Evolutionary conservation across 768 basidiomycete species (phyloP).

Genomic region (Neoboletus brunneissimus): DNA sequence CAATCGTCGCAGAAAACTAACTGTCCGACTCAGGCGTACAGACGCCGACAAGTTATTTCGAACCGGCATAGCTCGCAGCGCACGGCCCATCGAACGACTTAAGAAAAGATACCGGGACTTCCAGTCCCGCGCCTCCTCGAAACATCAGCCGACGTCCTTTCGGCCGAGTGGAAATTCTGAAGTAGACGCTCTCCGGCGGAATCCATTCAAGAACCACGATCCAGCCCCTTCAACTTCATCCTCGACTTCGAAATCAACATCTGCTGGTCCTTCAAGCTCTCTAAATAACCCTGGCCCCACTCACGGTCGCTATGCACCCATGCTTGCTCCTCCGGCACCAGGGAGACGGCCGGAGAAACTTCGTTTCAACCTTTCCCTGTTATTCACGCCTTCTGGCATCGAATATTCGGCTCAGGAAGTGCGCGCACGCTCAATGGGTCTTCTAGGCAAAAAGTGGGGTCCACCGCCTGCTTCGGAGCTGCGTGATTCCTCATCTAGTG

Average conservation of each 20-base stretch:
- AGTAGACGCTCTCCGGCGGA: conserved; percentile 32
- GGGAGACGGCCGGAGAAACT: conserved; percentile 72
- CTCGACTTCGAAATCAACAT: conserved; percentile 19
- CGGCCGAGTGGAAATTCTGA: conserved; percentile 27
- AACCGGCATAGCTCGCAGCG: conserved; percentile 77
- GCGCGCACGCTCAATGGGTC: conserved; percentile 75
- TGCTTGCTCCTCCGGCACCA: conserved; percentile 66
- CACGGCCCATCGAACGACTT: conserved; percentile 79
- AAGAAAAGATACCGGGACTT: conserved; percentile 82
- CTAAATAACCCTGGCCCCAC: conserved; percentile 36
- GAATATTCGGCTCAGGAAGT: conserved; percentile 89
- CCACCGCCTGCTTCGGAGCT: conserved; percentile 49
- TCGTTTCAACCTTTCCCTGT: conserved; percentile 61
- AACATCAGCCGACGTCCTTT: conserved; percentile 23
- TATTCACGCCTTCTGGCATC: conserved; percentile 71
- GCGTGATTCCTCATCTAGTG: conserved; percentile 34
- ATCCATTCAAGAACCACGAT: conserved; percentile 38
- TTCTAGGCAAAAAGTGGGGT: conserved; percentile 84
- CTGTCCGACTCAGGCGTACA: conserved; percentile 44
- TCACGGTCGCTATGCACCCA: conserved; percentile 59
- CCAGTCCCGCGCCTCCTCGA: conserved; percentile 46
- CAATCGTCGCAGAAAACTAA: conserved; percentile 5
- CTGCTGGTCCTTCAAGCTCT: conserved; percentile 31
- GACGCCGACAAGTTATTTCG: conserved; percentile 83
- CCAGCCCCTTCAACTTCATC: conserved; percentile 34